Percentiles rank a stretch among this genome's conserved stretches.
Evolutionary conservation across 305 asterid species (phyloP).

Genomic region (Stenogyne calaminthoides): DNA sequence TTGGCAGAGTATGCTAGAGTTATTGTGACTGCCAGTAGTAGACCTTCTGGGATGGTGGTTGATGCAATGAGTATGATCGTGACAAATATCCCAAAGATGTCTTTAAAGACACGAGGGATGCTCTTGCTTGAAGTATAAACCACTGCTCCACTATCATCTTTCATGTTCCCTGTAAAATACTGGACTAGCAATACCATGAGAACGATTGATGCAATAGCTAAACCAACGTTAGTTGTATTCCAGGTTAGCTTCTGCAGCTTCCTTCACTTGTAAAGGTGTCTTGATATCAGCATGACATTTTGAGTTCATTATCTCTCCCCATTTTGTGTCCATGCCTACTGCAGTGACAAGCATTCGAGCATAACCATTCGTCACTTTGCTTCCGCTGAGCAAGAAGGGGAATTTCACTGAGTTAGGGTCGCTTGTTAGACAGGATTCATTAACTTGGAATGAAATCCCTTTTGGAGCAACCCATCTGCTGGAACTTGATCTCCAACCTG

Average conservation of each 20-base stretch:
- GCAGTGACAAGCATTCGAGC: conserved; percentile 21
- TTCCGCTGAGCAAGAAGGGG: conserved; percentile 8
- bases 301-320: too few relatives aligned
- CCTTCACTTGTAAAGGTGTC: neutral
- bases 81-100: conserved; percentile 10
- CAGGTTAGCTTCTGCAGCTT: neutral
- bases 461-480: conserved; percentile 15
- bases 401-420: neutral
- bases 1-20: too few relatives aligned
- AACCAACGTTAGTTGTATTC: neutral
- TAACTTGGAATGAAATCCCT: conserved; percentile 3
- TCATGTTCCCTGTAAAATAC: conserved; percentile 22
- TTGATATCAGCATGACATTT: neutral
- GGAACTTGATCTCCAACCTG: conserved; percentile 23
- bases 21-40: conserved; percentile 22
- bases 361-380: conserved; percentile 8
- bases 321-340: conserved; percentile 15
- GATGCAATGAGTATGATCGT: conserved; percentile 22
- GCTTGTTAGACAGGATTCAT: neutral
- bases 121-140: neutral
- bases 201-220: conserved; percentile 6
- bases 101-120: neutral
- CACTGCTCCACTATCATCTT: too few relatives aligned
- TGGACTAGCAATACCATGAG: conserved; percentile 9
- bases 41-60: conserved; percentile 18